Evolutionary conservation across 805 yeast species (phyloP).

Genomic region (Nadsonia fulvescens): DNA sequence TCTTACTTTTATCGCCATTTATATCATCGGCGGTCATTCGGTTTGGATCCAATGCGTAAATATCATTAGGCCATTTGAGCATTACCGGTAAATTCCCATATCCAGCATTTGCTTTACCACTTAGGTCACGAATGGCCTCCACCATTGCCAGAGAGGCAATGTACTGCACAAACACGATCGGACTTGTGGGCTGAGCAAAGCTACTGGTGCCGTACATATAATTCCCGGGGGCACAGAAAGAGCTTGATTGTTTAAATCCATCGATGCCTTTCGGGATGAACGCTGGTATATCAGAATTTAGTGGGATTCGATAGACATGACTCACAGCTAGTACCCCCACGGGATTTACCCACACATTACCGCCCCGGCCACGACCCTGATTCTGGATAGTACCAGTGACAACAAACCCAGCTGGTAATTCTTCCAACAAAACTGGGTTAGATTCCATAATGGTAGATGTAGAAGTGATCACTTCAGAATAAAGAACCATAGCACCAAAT

Average conservation of each 20-base stretch:
- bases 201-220: conserved; percentile 21
- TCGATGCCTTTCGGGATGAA: no score
- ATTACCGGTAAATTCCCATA: conserved; percentile 62
- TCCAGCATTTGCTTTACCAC: conserved; percentile 38
- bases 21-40: no score
- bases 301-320: conserved; percentile 41
- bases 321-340: conserved; percentile 79
- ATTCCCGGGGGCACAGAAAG: no score
- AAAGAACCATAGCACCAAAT: conserved; percentile 47
- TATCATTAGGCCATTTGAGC: conserved; percentile 94
- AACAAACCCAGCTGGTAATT: conserved; percentile 50
- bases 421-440: conserved; percentile 39
- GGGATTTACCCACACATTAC: conserved; percentile 91
- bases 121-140: conserved; percentile 49
- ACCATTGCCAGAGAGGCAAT: conserved; percentile 67
- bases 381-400: conserved; percentile 70
- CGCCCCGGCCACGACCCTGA: conserved; percentile 87
- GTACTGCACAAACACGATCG: conserved; percentile 76
- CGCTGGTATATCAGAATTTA: no score
- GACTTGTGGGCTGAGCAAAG: conserved; percentile 24
- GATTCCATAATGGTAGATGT: conserved; percentile 64
- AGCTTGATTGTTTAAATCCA: no score
- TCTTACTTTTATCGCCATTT: conserved; percentile 6
- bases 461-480: conserved; percentile 82
- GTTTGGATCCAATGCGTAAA: conserved; percentile 52